These are phyloP conservation scores for Knoxia roxburghii DNA, from an alignment of 257 asterid species.

Conservation along the genomic window DNA sequence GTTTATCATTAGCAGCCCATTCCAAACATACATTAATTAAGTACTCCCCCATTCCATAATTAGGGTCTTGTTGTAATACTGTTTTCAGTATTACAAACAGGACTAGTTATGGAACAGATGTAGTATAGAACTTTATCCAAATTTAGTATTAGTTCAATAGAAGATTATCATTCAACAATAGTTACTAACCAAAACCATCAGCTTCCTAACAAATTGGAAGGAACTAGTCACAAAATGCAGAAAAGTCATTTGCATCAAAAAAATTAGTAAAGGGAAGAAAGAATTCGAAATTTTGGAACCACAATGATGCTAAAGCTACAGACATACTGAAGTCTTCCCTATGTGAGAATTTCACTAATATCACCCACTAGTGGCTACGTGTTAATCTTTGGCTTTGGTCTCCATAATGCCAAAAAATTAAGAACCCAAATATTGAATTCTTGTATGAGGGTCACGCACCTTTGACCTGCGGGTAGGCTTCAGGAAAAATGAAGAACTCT, in stretches of 20 bases:
- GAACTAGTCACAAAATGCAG: neutral
- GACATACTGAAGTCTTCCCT: neutral
- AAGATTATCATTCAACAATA: neutral
- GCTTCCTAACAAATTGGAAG: neutral
- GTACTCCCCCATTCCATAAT: too few relatives aligned
- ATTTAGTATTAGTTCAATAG: too few relatives aligned
- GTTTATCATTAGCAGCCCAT: neutral
- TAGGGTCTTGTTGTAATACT: too few relatives aligned
- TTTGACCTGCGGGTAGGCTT: slow-evolving; percentile 79
- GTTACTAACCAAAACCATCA: neutral
- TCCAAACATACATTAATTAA: too few relatives aligned
- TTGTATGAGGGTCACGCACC: slow-evolving; percentile 31
- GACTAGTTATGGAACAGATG: too few relatives aligned
- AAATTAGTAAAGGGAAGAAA: neutral
- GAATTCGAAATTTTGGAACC: neutral
- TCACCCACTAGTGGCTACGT: too few relatives aligned
- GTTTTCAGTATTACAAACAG: too few relatives aligned
- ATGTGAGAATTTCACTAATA: neutral
- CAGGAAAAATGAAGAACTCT: slow-evolving; percentile 53
- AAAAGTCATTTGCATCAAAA: neutral
- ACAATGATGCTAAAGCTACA: neutral
- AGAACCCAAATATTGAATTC: neutral
- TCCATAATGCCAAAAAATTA: neutral
- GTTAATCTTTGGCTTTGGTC: neutral
- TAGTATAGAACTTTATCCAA: neutral